Percentiles rank a stretch among this genome's conserved stretches.
These are phyloP conservation scores for Ichthyophthirius multifiliis DNA, from an alignment of 169 alveolate species.

Conservation along the genomic window DNA sequence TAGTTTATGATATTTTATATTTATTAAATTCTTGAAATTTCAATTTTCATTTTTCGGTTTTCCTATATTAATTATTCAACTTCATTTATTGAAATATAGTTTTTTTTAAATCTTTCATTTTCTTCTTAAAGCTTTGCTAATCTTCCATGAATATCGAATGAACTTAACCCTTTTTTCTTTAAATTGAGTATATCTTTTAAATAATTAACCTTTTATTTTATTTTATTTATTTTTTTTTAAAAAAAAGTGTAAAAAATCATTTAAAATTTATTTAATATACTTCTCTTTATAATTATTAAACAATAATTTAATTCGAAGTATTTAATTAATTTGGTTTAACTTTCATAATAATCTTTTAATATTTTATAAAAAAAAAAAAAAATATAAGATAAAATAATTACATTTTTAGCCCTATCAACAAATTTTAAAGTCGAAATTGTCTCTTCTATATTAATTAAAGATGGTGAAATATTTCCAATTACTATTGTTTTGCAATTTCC, in stretches of 20 bases:
- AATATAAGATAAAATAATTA: conserved; percentile 53
- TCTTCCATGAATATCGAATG: conserved; percentile 36
- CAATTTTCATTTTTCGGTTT: conserved; percentile 63
- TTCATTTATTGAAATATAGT: conserved; percentile 35
- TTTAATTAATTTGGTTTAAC: conserved; percentile 55
- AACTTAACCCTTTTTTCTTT: conserved; percentile 48
- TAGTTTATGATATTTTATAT: too few relatives aligned
- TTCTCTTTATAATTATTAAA: conserved; percentile 61
- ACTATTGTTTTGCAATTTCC: conserved; percentile 77
- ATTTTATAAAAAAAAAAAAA: neutral
- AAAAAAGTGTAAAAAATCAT: neutral
- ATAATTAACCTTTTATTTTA: conserved; percentile 29
- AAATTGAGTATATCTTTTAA: conserved; percentile 51
- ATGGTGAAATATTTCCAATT: conserved; percentile 79
- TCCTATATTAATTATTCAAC: conserved; percentile 65
- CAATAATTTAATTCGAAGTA: conserved; percentile 71
- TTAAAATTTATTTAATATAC: neutral
- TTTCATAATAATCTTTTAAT: conserved; percentile 4
- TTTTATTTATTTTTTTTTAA: neutral
- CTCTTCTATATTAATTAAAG: conserved; percentile 65
- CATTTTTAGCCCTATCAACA: conserved; percentile 84
- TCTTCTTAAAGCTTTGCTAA: conserved; percentile 51
- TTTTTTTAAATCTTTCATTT: conserved; percentile 52
- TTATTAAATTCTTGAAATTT: conserved; percentile 49
- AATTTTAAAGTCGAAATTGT: conserved; percentile 75